Evolutionary conservation across 305 asterid species (phyloP), one percentile per base, ranked within the genome.

Genomic region (Nicotiana rustica): DNA sequence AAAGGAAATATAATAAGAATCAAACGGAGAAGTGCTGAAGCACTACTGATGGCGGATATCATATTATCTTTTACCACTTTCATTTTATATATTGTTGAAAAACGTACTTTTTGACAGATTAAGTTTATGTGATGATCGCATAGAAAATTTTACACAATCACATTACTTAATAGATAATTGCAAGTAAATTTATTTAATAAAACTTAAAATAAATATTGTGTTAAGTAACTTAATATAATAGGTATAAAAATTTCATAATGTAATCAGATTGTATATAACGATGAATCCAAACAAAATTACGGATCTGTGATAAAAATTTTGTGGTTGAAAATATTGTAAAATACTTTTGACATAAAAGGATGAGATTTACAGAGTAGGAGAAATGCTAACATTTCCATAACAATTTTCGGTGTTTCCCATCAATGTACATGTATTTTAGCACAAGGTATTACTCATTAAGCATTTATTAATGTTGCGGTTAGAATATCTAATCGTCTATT

Each of bases 11-110:
- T 17, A 29, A 52, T 13, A 12, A 52, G 3, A 8, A 55, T 76
- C 49, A 76, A 55, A 55, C 2, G 2, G 66, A 4, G 56, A 55
- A 76, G 67, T 76, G 80, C 49, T 31, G 10, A 55, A 55, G 80
- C 80, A 76, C 67, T 1, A 55, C 67, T 76, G 1, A 17, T 5
- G 31, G 80, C 4, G 49, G 49, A 76, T 55, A 4, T 29, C 49
- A 29, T 55, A 15, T 55, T 17, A 55, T 76, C 49, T 55, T 25
- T n/a, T 17, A 3, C 49, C 80, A 10, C 67, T 15, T 52, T 17
- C 49, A 76, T 3, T 10, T 76, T 15, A 55, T 75, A 52, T 56
- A 75, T 14, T 2, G 47, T 14, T 25, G 44, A 52, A 52, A 75
- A 75, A 4, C 0, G 0, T 55, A 29, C 49, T 76, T 29, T 76